Evolutionary conservation across 2,329 filamentous ascomycete genomes (phyloP).

Genomic region (Kalaharituber pfeilii): DNA sequence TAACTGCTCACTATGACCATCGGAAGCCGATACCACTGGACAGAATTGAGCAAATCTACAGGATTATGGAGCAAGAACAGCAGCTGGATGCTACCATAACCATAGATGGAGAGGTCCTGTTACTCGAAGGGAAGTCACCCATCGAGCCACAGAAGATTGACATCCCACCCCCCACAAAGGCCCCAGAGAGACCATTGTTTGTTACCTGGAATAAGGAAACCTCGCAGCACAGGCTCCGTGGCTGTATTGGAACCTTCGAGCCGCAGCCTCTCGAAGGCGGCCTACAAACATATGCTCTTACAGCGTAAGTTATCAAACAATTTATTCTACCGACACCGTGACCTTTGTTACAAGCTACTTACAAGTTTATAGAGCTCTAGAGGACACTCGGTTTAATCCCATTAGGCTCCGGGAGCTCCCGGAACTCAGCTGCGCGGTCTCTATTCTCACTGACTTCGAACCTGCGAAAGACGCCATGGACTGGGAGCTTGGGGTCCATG

Average conservation of each 20-base stretch:
- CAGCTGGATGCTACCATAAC: conserved; percentile 26
- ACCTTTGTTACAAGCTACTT: not conserved
- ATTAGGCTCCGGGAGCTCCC: conserved; percentile 39
- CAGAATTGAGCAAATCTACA: conserved; percentile 54
- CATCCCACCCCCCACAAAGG: conserved; percentile 6
- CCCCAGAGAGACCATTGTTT: conserved; percentile 48
- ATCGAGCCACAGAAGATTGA: conserved; percentile 1
- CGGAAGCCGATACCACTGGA: conserved; percentile 49
- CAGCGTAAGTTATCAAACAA: conserved; percentile 48
- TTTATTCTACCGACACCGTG: conserved; percentile 1
- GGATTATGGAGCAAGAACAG: conserved; percentile 29
- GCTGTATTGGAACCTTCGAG: conserved; percentile 93
- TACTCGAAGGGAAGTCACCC: not conserved
- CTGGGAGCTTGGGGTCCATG: conserved; percentile 76
- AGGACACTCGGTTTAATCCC: conserved; percentile 45
- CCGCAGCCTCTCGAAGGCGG: conserved; percentile 54
- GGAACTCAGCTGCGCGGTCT: conserved; percentile 43
- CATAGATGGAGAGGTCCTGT: conserved; percentile 16
- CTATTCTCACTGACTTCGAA: conserved; percentile 74
- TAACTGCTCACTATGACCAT: conserved; percentile 56
- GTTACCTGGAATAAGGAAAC: conserved; percentile 82
- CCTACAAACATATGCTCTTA: conserved; percentile 63
- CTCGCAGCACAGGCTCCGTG: conserved; percentile 45
- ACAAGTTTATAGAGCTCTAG: conserved; percentile 35
- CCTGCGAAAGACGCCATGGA: conserved; percentile 54